These are phyloP conservation scores for Magnaporthiopsis rhizophila DNA, from an alignment of 2,329 filamentous ascomycete species.

Conservation along the genomic window DNA sequence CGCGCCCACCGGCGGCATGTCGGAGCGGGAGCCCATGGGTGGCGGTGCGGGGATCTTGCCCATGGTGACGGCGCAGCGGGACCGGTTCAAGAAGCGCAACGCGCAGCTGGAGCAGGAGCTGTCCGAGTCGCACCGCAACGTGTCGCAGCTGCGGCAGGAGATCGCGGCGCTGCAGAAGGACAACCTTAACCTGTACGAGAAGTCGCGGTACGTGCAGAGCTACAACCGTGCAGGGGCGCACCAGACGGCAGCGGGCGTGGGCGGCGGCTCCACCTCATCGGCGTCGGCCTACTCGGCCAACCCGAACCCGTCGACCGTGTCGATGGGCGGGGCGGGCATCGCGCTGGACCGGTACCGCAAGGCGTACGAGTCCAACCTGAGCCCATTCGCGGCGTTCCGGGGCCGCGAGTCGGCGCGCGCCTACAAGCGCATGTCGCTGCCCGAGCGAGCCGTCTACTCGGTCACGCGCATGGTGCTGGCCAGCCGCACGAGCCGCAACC, in stretches of 20 bases:
- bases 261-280: slow-evolving; percentile 37
- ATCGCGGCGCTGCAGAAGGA: slow-evolving; percentile 90
- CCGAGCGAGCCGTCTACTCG: slow-evolving; percentile 83
- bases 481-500: slow-evolving; percentile 80
- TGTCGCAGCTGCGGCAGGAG: slow-evolving; percentile 83
- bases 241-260: neutral
- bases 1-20: slow-evolving; percentile 22
- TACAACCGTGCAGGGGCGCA: slow-evolving; percentile 65
- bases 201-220: slow-evolving; percentile 90
- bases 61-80: slow-evolving; percentile 96
- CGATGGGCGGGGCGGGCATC: slow-evolving; percentile 47
- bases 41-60: slow-evolving; percentile 83
- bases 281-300: slow-evolving; percentile 58
- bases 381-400: slow-evolving; percentile 89
- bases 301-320: slow-evolving; percentile 67
- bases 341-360: slow-evolving; percentile 79
- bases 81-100: slow-evolving; percentile 97
- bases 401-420: slow-evolving; percentile 88
- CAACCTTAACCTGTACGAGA: slow-evolving; percentile 93
- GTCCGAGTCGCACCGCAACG: slow-evolving; percentile 70
- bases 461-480: slow-evolving; percentile 86
- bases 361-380: slow-evolving; percentile 91
- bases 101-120: slow-evolving; percentile 83
- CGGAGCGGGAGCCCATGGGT: slow-evolving; percentile 54
- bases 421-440: slow-evolving; percentile 86